Evolutionary conservation across 768 basidiomycete genomes (phyloP), one percentile per base, ranked within the genome.

Genomic region (Porphyrellus cyaneotinctus): DNA sequence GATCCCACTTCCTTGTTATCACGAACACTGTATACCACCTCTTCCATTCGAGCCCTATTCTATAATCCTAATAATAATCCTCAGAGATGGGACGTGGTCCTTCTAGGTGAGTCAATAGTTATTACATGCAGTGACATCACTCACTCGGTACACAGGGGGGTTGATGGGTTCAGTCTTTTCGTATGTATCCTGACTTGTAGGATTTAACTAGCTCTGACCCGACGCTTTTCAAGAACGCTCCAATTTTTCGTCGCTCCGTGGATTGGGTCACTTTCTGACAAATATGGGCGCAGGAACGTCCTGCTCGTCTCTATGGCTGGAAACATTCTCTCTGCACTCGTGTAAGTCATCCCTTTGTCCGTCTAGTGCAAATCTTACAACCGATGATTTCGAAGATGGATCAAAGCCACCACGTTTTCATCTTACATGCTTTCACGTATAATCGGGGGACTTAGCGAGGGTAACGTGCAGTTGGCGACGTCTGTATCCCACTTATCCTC

Each of bases 381-480:
- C 20, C 8, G 39, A 30, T 37, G 45, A 14, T 32, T 26, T 56
- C 48, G 2, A 58, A 93, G 92, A 39, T 97, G 93, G 93, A 78
- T 95, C 42, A 80, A 86, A 63, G 92, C 92, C 0, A 94, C 94
- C 3, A 83, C 88, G 0, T 97, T 97, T 68, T 88, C 87, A 1
- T 85, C 89, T 0, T 97, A 91, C 66, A 78, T 93, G 76, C 80
- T 95, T 23, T 93, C 94, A 10, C 82, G 95, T 14, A 76, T 97
- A 6, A 84, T 98, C 32, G 95, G 95, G 11, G 95, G 95, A 4
- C 75, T 97, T 10, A 92, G 90, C 63, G 95, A 99, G 74, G 95
- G 95, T 41, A 99, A 99, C 64, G 95, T 98, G 12, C 95, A 99
- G 66, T 76, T 99, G 41, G 88, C 91, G 42, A 94, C 94, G 93